A percentile compares a stretch with the other conserved stretches of the same genome.
phyloP scores from a whole-genome alignment of 2,329 filamentous ascomycete genomes.

The Aureobasidium sp. region DNA sequence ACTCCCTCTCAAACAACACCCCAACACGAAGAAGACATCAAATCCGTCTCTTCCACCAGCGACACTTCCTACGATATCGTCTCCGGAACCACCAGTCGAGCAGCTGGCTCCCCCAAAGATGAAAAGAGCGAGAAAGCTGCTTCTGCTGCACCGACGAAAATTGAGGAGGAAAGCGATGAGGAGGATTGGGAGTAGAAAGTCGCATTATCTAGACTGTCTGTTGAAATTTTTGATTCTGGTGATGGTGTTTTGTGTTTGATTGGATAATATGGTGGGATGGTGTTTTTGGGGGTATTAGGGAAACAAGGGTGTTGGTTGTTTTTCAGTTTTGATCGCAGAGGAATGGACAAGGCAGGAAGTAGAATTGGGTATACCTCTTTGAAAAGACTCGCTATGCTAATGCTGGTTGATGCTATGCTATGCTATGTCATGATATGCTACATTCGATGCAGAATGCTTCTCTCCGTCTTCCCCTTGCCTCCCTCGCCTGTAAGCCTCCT shows the following conservation, averaged over 20 bases:
- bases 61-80: conserved; percentile 96
- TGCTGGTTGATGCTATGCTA: too few relatives aligned
- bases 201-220: neutral
- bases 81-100: conserved; percentile 63
- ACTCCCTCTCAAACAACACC: too few relatives aligned
- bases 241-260: too few relatives aligned
- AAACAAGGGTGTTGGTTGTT: too few relatives aligned
- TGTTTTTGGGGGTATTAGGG: too few relatives aligned
- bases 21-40: conserved; percentile 66
- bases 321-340: too few relatives aligned
- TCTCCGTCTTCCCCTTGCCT: neutral
- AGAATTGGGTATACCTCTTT: too few relatives aligned
- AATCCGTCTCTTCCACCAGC: conserved; percentile 74
- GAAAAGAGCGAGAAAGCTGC: conserved; percentile 29
- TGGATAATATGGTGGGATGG: too few relatives aligned
- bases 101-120: conserved; percentile 58
- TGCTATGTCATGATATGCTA: neutral
- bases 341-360: too few relatives aligned
- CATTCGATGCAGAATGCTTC: neutral
- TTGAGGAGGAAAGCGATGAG: conserved; percentile 24
- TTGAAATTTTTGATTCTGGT: too few relatives aligned
- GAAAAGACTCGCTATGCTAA: too few relatives aligned
- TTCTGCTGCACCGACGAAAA: conserved; percentile 7
- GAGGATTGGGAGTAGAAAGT: conserved; percentile 29
- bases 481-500: too few relatives aligned